Evolutionary conservation across 805 yeast genomes (phyloP), one percentile per base, ranked within the genome.

Genomic region (Sporopachydermia quercuum): DNA sequence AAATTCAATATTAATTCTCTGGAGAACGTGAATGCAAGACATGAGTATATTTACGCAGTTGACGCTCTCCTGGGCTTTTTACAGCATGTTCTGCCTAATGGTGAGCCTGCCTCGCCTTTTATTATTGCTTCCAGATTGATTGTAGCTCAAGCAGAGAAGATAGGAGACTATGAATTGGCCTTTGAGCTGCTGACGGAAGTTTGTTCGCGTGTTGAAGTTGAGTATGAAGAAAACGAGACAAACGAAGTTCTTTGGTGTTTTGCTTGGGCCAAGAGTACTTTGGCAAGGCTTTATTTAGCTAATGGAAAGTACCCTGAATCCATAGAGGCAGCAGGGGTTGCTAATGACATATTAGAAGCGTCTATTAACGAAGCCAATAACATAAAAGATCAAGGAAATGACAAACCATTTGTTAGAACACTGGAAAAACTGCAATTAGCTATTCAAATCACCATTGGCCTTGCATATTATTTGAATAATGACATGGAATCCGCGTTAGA

Each of bases 201-300:
- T 19, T 64, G 78, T 42, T 46, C 38, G 0, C 45, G 72, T 1
- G 57, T 78, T 35, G 91, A 79, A 47, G 51, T 48, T 15, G 51
- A 66, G 16, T 80, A 74, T 49, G 87, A 80, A 45, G 59, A 58
- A 33, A 51, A 61, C 1, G 89, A 78, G 50, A 60, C 62, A 40
- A 68, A 63, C 3, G 47, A 46, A 1, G 64, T 64, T 3, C 54
- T 83, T 38, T 46, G 60, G 8, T 64, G 66, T 34, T 80, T 68
- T 55, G 76, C 76, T 1, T 57, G 61, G 34, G 71, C 80, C 2
- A 80, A 79, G 49, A 60, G 84, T 0, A 93, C 79, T 49, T 52
- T 76, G 37, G 79, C 94, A 0, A 66, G 98, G 49, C 61, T 84
- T 4, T 65, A 71, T 37, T 57, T 91, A 23, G 95, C 87, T 0